Base-by-base conservation (phyloP, 2,329 filamentous ascomycete genomes). In the Lecanoromycetidae sp. region DNA sequence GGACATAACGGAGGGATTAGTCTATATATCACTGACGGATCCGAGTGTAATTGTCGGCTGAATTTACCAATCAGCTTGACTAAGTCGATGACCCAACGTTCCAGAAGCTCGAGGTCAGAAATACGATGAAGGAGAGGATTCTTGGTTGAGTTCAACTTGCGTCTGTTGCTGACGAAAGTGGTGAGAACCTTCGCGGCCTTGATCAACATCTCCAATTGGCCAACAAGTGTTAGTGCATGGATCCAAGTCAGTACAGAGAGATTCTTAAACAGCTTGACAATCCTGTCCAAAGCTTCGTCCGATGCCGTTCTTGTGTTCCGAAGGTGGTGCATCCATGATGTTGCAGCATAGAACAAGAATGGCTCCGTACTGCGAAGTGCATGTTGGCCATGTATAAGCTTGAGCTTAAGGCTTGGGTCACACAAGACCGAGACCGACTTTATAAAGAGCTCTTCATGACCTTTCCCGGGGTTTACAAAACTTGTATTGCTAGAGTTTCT, bases 1-100 rank as follows among this genome's bases (percentile, higher is more conserved):
- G 66, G 65, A 49, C 65, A 69, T 34, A 70, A 61, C 2, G 64
- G 61, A 1, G 65, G 63, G 7, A 69, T 61, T 2, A 58, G 49
- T 32, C 61, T 61, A 48, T 66, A 62, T 25, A 69, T 67, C 55
- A 48, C 23, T 6, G 19, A 19, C 9, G 44, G 38, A 22, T 36
- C 26, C 19, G n/a, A 8, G 5, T 13, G 2, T 22, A 52, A 44
- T 29, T 15, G 39, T 15, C 6, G 8, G 6, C 50, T 43, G 32
- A 50, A 52, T 36, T 50, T 52, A 13, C 48, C 48, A 23, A 47
- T 23, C 6, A 50, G 34, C 26, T 50, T 50, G 19, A 47, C 15
- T 2, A 50, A 23, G 26, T 50, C 48, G 3, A 30, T 36, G 12
- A 37, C 44, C 48, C 48, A 50, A 5, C 4, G 5, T 33, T 33